A percentile compares a stretch with the other conserved stretches of the same genome.
Evolutionary conservation across 257 asterid species (phyloP).

Genomic region (Anisodus acutangulus): DNA sequence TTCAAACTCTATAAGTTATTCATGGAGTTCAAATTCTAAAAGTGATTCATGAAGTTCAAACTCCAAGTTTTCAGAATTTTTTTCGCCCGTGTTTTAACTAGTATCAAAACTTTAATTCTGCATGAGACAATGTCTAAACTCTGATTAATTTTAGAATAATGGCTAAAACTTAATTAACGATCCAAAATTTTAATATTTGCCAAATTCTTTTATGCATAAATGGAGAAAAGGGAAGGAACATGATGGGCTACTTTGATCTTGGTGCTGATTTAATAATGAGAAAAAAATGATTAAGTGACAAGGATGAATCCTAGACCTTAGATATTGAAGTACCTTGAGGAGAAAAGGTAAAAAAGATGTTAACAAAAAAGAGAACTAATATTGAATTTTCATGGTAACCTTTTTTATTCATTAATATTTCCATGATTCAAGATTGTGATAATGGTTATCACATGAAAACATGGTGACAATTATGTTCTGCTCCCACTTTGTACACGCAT

Average conservation of each 20-base stretch:
- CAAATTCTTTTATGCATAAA: not conserved
- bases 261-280: constrained; percentile 21
- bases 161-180: not conserved
- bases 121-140: not conserved
- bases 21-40: not conserved
- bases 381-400: not conserved
- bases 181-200: not conserved
- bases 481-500: constrained; percentile 40
- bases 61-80: not conserved
- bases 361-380: constrained; percentile 38
- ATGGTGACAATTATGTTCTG: constrained; percentile 47
- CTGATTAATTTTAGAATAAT: too few species aligned
- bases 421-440: constrained; percentile 37
- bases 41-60: not conserved
- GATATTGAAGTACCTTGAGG: constrained; percentile 34
- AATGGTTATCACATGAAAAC: constrained; percentile 51
- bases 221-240: not conserved
- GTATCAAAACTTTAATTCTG: not conserved
- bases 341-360: constrained; percentile 19
- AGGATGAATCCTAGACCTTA: constrained; percentile 11
- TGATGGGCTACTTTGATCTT: constrained; percentile 29
- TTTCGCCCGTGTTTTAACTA: not conserved
- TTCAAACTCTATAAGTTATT: not conserved
- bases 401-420: constrained; percentile 29
- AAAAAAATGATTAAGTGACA: constrained; percentile 9